These are phyloP conservation scores for Sphaerulina musiva DNA, from an alignment of 2,329 filamentous ascomycete genomes.

Conservation along the genomic window DNA sequence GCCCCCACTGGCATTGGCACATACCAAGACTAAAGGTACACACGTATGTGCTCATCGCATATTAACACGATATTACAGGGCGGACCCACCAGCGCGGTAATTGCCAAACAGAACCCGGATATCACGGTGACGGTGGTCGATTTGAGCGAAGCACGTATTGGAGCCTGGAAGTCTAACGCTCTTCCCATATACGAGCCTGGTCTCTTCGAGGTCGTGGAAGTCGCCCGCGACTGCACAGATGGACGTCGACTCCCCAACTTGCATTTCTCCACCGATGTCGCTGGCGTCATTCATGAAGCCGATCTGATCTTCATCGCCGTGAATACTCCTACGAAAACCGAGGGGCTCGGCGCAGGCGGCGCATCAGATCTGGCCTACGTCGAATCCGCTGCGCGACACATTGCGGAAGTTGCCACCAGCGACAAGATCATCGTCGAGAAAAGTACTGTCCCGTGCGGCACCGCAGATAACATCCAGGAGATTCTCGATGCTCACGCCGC, in stretches of 20 bases:
- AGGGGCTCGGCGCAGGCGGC: slow-evolving; percentile 61
- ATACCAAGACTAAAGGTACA: neutral
- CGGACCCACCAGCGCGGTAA: slow-evolving; percentile 67
- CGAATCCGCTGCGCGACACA: slow-evolving; percentile 61
- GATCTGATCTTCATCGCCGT: slow-evolving; percentile 71
- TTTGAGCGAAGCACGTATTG: slow-evolving; percentile 57
- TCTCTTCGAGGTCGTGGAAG: slow-evolving; percentile 59
- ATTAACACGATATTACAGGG: slow-evolving; percentile 39
- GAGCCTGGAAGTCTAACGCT: slow-evolving; percentile 64
- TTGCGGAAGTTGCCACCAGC: slow-evolving; percentile 59
- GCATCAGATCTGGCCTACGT: slow-evolving; percentile 68
- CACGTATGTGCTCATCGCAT: slow-evolving; percentile 8
- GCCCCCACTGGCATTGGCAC: neutral
- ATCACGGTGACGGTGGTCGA: slow-evolving; percentile 71
- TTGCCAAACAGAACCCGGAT: slow-evolving; percentile 66
- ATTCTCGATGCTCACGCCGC: slow-evolving; percentile 53
- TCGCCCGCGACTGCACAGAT: slow-evolving; percentile 46
- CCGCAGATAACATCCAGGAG: slow-evolving; percentile 61
- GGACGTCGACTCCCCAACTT: slow-evolving; percentile 51
- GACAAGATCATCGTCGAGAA: slow-evolving; percentile 75
- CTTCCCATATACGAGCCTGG: slow-evolving; percentile 73
- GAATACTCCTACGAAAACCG: slow-evolving; percentile 70
- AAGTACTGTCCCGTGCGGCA: slow-evolving; percentile 70
- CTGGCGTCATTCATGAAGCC: slow-evolving; percentile 56
- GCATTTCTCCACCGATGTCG: slow-evolving; percentile 65